Evolutionary conservation across 768 basidiomycete genomes (phyloP).

Genomic region (Lentinula sp.): DNA sequence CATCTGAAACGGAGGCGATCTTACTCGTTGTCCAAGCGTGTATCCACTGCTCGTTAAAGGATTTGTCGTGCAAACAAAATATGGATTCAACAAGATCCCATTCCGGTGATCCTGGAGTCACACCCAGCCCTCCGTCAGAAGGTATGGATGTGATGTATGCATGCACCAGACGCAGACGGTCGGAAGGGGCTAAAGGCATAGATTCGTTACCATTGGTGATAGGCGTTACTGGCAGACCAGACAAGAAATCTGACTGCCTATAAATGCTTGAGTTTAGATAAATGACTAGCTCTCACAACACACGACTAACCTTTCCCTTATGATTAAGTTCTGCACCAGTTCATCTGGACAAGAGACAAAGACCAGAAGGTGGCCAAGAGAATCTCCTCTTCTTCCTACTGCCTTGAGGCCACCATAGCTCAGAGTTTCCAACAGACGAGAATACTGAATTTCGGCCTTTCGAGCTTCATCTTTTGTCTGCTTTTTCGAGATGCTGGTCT

Average conservation of each 20-base stretch:
- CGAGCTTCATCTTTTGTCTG: slow-evolving; percentile 55
- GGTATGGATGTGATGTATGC: slow-evolving; percentile 62
- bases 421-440: slow-evolving; percentile 54
- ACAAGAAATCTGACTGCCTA: slow-evolving; percentile 74
- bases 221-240: slow-evolving; percentile 57
- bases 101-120: slow-evolving; percentile 61
- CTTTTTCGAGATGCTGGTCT: slow-evolving; percentile 49
- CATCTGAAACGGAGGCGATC: slow-evolving; percentile 59
- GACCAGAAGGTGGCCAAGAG: slow-evolving; percentile 67
- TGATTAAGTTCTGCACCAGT: slow-evolving; percentile 58
- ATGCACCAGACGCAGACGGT: slow-evolving; percentile 78
- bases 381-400: slow-evolving; percentile 73
- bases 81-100: slow-evolving; percentile 83
- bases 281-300: not conserved
- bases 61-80: slow-evolving; percentile 78
- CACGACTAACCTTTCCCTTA: slow-evolving; percentile 62
- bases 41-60: slow-evolving; percentile 78
- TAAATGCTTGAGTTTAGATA: not conserved
- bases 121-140: slow-evolving; percentile 79
- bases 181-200: slow-evolving; percentile 55
- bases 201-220: slow-evolving; percentile 31
- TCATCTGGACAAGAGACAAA: slow-evolving; percentile 66
- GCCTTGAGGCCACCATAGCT: slow-evolving; percentile 59
- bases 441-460: slow-evolving; percentile 67
- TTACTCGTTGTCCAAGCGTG: slow-evolving; percentile 65